Percentiles rank a stretch among this genome's conserved stretches.
These are phyloP conservation scores for Aquilaria agallochum DNA, from an alignment of 441 rosid genomes.

Conservation along the genomic window DNA sequence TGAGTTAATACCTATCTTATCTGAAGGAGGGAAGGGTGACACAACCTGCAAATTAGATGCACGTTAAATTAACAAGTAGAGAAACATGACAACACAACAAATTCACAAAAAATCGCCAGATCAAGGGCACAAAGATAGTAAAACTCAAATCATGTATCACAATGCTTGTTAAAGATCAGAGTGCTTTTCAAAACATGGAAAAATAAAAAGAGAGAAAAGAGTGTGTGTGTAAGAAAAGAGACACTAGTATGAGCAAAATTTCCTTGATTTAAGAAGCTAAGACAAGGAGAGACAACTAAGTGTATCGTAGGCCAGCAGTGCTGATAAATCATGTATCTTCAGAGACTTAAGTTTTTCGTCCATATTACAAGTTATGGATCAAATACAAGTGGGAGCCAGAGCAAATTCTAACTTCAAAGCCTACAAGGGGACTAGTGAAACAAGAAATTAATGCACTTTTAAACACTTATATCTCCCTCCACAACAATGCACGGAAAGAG, in stretches of 20 bases:
- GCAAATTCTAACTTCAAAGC: background rate
- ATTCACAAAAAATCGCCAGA: too few relatives aligned
- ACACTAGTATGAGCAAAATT: too few relatives aligned
- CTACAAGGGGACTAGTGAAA: background rate
- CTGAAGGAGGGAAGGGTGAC: constrained; percentile 95
- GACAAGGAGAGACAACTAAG: too few relatives aligned
- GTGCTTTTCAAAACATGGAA: background rate
- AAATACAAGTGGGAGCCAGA: background rate
- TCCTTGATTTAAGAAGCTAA: too few relatives aligned
- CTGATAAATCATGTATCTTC: too few relatives aligned
- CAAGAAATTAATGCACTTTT: background rate
- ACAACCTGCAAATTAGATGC: constrained; percentile 46
- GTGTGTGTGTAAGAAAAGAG: background rate
- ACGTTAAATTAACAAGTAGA: constrained; percentile 9
- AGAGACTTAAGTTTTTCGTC: too few relatives aligned
- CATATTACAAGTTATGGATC: background rate
- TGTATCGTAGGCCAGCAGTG: too few relatives aligned
- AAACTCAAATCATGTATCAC: too few relatives aligned
- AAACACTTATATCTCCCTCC: background rate
- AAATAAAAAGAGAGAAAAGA: constrained; percentile 4
- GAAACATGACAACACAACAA: background rate
- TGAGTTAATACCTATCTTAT: constrained; percentile 89
- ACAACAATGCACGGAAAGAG: background rate
- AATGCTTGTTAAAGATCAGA: too few relatives aligned
- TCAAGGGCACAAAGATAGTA: background rate